These are phyloP conservation scores for Gastrolobium bilobum DNA, from an alignment of 306 rosid species.

Conservation along the genomic window DNA sequence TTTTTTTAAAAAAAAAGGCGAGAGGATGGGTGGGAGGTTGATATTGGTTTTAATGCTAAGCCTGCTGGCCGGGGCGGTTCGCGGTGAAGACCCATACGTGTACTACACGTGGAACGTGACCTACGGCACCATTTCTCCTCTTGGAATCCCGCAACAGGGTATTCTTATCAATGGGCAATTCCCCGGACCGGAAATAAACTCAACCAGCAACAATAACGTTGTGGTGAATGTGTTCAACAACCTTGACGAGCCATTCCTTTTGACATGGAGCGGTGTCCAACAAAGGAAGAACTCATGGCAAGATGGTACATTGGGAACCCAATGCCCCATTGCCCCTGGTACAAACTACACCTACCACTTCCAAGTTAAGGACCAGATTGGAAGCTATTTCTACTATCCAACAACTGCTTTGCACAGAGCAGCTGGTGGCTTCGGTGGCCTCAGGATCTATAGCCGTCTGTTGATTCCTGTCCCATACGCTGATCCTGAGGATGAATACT, in stretches of 20 bases:
- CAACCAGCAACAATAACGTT: slow-evolving; percentile 77
- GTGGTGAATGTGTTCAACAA: slow-evolving; percentile 71
- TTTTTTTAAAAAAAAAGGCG: not conserved
- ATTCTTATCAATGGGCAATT: slow-evolving; percentile 79
- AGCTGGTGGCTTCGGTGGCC: slow-evolving; percentile 78
- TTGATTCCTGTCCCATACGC: slow-evolving; percentile 83
- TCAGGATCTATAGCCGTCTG: slow-evolving; percentile 69
- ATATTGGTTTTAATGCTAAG: slow-evolving; percentile 45
- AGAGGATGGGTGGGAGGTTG: slow-evolving; percentile 35
- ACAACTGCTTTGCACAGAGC: slow-evolving; percentile 64
- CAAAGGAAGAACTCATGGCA: slow-evolving; percentile 89
- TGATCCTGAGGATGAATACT: slow-evolving; percentile 79
- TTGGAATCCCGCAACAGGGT: slow-evolving; percentile 76
- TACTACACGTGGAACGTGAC: slow-evolving; percentile 78
- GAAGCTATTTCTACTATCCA: slow-evolving; percentile 72
- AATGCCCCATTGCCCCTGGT: slow-evolving; percentile 79
- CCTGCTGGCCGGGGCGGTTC: slow-evolving; percentile 52
- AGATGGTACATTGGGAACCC: slow-evolving; percentile 71
- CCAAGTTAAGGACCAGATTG: slow-evolving; percentile 90
- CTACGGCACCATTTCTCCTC: slow-evolving; percentile 75
- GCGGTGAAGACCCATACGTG: slow-evolving; percentile 72
- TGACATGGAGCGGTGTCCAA: slow-evolving; percentile 80
- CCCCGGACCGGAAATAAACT: slow-evolving; percentile 83
- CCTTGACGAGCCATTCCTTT: slow-evolving; percentile 81
- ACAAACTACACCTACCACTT: slow-evolving; percentile 73